These are phyloP conservation scores for Mycena rosella DNA, from an alignment of 768 basidiomycete species.

Conservation along the genomic window DNA sequence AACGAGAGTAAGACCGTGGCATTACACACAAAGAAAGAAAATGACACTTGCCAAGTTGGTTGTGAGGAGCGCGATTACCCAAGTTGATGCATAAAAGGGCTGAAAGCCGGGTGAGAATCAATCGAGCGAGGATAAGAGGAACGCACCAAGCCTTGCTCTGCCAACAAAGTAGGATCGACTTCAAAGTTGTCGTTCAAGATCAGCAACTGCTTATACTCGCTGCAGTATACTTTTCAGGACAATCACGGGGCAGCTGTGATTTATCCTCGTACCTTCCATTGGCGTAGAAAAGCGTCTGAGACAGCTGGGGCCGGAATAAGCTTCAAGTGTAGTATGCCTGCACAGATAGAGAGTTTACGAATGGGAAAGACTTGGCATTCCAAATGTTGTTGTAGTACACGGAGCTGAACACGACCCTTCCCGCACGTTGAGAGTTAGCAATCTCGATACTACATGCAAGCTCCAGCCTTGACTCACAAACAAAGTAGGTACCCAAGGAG, in stretches of 20 bases:
- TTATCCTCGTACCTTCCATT: conserved; percentile 55
- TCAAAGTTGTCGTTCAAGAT: conserved; percentile 61
- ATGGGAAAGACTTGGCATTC: conserved; percentile 54
- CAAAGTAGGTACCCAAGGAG: conserved; percentile 64
- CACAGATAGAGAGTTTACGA: conserved; percentile 39
- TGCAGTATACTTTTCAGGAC: neutral
- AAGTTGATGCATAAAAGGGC: conserved; percentile 62
- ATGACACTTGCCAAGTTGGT: conserved; percentile 51
- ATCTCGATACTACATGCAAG: neutral
- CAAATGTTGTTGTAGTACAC: conserved; percentile 70
- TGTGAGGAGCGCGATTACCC: conserved; percentile 58
- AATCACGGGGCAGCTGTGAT: neutral
- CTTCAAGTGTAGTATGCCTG: conserved; percentile 18
- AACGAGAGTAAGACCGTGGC: neutral
- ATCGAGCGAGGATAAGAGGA: neutral
- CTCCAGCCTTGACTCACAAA: conserved; percentile 51
- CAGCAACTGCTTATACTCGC: conserved; percentile 57
- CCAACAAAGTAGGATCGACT: conserved; percentile 56
- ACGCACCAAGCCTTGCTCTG: conserved; percentile 55
- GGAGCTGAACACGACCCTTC: conserved; percentile 57
- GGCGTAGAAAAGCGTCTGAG: conserved; percentile 61
- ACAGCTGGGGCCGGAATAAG: conserved; percentile 55
- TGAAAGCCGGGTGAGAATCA: conserved; percentile 21
- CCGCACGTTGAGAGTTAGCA: neutral
- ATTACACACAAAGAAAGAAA: neutral